Evolutionary conservation across 192 early-diverging fungal species (phyloP), one percentile per base, ranked within the genome.

Genomic region (Piromyces sp.): DNA sequence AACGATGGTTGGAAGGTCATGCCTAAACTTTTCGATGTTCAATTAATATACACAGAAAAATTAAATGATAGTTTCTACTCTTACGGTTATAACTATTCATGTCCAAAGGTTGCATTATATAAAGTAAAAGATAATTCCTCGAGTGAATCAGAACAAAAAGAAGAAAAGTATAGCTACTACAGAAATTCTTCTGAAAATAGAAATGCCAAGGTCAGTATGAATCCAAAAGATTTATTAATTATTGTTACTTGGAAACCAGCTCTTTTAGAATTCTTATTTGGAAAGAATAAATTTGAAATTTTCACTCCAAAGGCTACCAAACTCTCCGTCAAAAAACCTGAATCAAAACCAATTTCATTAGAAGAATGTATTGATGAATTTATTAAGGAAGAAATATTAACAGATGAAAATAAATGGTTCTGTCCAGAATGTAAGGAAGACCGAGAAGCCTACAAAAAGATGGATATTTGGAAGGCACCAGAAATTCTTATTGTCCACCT

Each of bases 401-500:
- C 96, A 14, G 95, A 95, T 38, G 94, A 96, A 78, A 92, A 99
- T 85, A 90, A 89, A 78, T 99, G 81, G 82, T 84, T 90, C 42
- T 99, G 97, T 82, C 94, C 96, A 7, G 80, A 86, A 30, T 98
- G 97, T 86, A 93, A 95, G 83, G 85, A 87, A 22, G 89, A 85
- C 26, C 90, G 96, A 11, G 86, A 88, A 22, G 90, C 96, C 6
- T 92, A 89, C 28, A 99, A 99, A 84, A 87, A 86, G 28, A 83
- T 97, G 51, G 89, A 91, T 17, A 88, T 99, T 17, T 92, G 94
- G 2, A 87, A 91, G 30, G 85, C 98, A 30, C 98, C 98, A 2
- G 88, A 93, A 79, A 92, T 99, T 33, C 86, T 99, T n/a, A 84
- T 98, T 79, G 91, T 99, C 80, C 96, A 98, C 82, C 82, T 99